These are phyloP conservation scores for Euphorbia lathyris DNA, from an alignment of 345 rosid genomes.

Conservation along the genomic window DNA sequence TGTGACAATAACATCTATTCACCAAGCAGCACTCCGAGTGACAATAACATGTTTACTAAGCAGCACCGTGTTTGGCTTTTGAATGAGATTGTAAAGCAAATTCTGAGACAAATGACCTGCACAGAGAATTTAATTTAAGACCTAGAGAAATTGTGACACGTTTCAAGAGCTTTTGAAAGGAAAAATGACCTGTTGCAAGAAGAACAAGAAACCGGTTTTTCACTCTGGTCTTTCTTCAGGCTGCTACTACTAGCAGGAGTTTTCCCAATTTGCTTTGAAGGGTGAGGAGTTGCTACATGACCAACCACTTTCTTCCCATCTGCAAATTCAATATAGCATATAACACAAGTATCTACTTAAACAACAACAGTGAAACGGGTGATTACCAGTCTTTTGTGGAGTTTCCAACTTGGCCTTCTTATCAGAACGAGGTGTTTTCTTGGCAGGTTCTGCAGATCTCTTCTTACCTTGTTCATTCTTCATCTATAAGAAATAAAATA, in stretches of 20 bases:
- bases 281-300: slow-evolving; percentile 74
- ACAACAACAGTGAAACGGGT: not conserved
- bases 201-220: slow-evolving; percentile 51
- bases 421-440: slow-evolving; percentile 40
- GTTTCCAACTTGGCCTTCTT: slow-evolving; percentile 75
- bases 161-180: not conserved
- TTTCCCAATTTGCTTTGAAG: slow-evolving; percentile 55
- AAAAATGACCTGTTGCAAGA: slow-evolving; percentile 51
- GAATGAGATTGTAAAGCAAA: slow-evolving; percentile 65
- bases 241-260: slow-evolving; percentile 33
- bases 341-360: not conserved
- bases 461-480: slow-evolving; percentile 61
- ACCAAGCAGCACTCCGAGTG: no score
- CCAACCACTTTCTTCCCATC: slow-evolving; percentile 53
- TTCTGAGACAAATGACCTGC: slow-evolving; percentile 65
- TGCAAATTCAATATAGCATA: slow-evolving; percentile 18
- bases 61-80: slow-evolving; percentile 69
- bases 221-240: slow-evolving; percentile 43
- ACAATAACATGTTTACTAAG: not conserved
- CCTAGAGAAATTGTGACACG: not conserved
- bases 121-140: not conserved
- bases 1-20: not conserved
- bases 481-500: not conserved
- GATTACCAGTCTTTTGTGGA: slow-evolving; percentile 66
- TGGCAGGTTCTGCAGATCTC: slow-evolving; percentile 50